Evolutionary conservation across 495 filamentous ascomycete species (phyloP).

Genomic region (Rhypophila decipiens): DNA sequence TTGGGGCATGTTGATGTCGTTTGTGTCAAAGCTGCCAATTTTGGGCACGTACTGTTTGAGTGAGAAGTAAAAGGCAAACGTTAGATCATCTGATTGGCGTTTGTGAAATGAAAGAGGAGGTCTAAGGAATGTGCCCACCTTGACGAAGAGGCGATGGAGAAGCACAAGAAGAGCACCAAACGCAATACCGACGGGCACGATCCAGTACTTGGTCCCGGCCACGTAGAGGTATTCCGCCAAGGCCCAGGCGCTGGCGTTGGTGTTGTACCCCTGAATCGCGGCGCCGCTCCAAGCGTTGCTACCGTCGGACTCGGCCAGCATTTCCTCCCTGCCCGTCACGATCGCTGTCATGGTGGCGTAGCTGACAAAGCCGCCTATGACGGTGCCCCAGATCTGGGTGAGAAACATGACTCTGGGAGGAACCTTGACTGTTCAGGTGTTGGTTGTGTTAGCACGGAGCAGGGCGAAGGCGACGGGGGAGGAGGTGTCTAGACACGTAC

Average conservation of each 20-base stretch:
- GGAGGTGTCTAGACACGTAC: slow-evolving; percentile 7
- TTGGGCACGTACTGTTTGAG: slow-evolving; percentile 38
- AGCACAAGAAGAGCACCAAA: slow-evolving; percentile 35
- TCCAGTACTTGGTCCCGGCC: slow-evolving; percentile 24
- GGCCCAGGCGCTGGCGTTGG: slow-evolving; percentile 35
- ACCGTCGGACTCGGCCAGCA: slow-evolving; percentile 23
- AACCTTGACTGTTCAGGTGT: slow-evolving; percentile 33
- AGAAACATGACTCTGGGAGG: slow-evolving; percentile 35
- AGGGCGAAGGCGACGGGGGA: neutral
- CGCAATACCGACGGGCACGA: slow-evolving; percentile 42
- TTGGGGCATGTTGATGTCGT: slow-evolving; percentile 35
- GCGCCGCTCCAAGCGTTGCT: slow-evolving; percentile 35
- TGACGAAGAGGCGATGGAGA: slow-evolving; percentile 34
- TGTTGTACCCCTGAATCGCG: slow-evolving; percentile 31
- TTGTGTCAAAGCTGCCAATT: slow-evolving; percentile 29
- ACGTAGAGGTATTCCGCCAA: slow-evolving; percentile 37
- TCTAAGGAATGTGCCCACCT: slow-evolving; percentile 20
- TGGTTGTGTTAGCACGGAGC: neutral
- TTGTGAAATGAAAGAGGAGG: neutral
- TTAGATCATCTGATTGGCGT: no score
- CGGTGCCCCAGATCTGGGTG: slow-evolving; percentile 35
- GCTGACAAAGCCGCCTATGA: slow-evolving; percentile 36
- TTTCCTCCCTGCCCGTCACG: slow-evolving; percentile 23
- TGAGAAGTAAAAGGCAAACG: no score
- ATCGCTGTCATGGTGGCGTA: slow-evolving; percentile 37